phyloP scores from a whole-genome alignment of 208 protist genomes.

The Crithidia fasciculata region DNA sequence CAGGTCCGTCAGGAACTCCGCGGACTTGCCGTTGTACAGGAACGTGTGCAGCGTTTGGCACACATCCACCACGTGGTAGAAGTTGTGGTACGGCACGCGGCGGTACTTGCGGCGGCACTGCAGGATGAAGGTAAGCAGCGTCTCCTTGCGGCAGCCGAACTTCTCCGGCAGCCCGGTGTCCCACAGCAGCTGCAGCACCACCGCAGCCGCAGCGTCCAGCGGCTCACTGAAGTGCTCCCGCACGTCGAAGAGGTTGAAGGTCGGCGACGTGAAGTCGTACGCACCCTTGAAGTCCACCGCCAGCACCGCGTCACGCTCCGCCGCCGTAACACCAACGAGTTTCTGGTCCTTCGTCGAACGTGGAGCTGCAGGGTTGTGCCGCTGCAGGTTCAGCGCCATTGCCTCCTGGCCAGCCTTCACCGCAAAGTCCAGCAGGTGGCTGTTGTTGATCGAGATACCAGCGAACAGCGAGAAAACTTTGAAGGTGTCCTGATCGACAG shows the following conservation, averaged over 20 bases:
- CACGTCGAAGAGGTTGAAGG: conserved; percentile 77
- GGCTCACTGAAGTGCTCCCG: conserved; percentile 49
- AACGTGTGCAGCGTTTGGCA: conserved; percentile 84
- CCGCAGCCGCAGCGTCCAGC: conserved; percentile 57
- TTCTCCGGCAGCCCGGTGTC: conserved; percentile 71
- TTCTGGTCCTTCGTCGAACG: conserved; percentile 13
- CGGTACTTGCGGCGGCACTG: conserved; percentile 85
- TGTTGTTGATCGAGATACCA: conserved; percentile 89
- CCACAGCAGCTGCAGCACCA: conserved; percentile 59
- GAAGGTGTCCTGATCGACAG: conserved; percentile 72
- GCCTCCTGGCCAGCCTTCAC: conserved; percentile 73
- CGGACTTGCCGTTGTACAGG: conserved; percentile 52
- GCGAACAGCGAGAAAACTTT: conserved; percentile 82
- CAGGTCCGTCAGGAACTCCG: conserved; percentile 68
- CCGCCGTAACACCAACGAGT: conserved; percentile 41
- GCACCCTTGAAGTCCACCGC: conserved; percentile 33
- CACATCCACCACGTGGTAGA: conserved; percentile 86
- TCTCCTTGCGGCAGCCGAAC: conserved; percentile 72
- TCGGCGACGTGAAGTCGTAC: conserved; percentile 63
- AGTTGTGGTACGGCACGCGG: conserved; percentile 89
- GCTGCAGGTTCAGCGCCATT: conserved; percentile 69
- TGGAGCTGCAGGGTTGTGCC: conserved; percentile 17
- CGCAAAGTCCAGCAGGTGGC: conserved; percentile 83
- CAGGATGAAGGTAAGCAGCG: conserved; percentile 82
- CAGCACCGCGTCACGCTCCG: conserved; percentile 47